A percentile compares a stretch with the other conserved stretches of the same genome.
Evolutionary conservation across 1,284 basidiomycete species (phyloP).

Genomic region (Anthracocystis walkeri): DNA sequence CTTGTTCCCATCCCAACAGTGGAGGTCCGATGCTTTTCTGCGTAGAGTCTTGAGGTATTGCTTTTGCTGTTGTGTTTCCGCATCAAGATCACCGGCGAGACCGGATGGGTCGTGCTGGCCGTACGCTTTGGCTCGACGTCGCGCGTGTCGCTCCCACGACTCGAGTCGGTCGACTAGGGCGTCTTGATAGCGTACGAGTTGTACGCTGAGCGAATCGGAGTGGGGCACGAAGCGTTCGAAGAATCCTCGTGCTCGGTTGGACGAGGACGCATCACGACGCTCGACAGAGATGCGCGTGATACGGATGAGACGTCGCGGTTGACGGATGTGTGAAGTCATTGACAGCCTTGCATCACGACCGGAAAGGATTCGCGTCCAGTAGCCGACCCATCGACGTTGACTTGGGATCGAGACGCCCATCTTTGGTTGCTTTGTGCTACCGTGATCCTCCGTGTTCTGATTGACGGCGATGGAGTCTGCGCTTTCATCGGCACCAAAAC

Average conservation of each 20-base stretch:
- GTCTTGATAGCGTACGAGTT: slow-evolving; percentile 53
- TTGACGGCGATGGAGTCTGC: slow-evolving; percentile 32
- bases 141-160: slow-evolving; percentile 54
- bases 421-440: slow-evolving; percentile 29
- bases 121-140: slow-evolving; percentile 50
- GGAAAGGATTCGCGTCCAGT: slow-evolving; percentile 58
- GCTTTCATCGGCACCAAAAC: slow-evolving; percentile 11
- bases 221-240: slow-evolving; percentile 42
- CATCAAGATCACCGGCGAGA: slow-evolving; percentile 40
- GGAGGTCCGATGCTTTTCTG: slow-evolving; percentile 27
- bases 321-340: slow-evolving; percentile 28
- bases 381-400: slow-evolving; percentile 58
- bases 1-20: slow-evolving; percentile 45
- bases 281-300: slow-evolving; percentile 52
- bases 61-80: slow-evolving; percentile 30
- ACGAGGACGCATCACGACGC: slow-evolving; percentile 6
- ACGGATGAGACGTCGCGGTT: slow-evolving; percentile 43
- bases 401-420: slow-evolving; percentile 59
- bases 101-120: slow-evolving; percentile 51
- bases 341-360: slow-evolving; percentile 45
- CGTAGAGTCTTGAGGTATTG: slow-evolving; percentile 42
- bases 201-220: slow-evolving; percentile 48
- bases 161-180: slow-evolving; percentile 51
- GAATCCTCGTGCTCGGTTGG: slow-evolving; percentile 3
- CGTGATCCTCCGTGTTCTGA: slow-evolving; percentile 46